Percentiles rank a stretch among this genome's conserved stretches.
Conservation (phyloP, 1,284 basidiomycete species). For the Gastroboletus turbinatus region DNA sequence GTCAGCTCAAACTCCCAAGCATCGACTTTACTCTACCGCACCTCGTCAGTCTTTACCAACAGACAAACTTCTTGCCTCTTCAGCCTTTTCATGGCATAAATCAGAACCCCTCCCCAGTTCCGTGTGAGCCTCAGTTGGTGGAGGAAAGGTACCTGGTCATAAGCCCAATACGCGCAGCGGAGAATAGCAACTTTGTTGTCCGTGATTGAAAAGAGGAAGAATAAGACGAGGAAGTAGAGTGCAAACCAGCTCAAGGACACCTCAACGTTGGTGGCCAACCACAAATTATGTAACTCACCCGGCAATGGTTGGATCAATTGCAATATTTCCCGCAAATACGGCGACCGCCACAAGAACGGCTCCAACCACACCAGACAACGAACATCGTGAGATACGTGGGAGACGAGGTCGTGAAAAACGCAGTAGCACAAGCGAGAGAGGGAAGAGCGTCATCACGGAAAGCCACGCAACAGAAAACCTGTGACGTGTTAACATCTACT, state of each 20-base stretch:
- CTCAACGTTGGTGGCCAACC: not conserved
- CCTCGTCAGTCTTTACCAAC: slow-evolving; percentile 62
- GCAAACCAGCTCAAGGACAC: slow-evolving; percentile 54
- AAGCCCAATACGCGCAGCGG: slow-evolving; percentile 58
- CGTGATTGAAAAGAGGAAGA: slow-evolving; percentile 46
- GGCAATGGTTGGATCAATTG: slow-evolving; percentile 50
- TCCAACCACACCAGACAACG: slow-evolving; percentile 40
- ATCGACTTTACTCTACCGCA: slow-evolving; percentile 28
- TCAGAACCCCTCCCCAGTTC: slow-evolving; percentile 40
- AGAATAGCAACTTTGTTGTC: slow-evolving; percentile 54
- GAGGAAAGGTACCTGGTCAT: slow-evolving; percentile 54
- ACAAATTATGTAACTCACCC: slow-evolving; percentile 41
- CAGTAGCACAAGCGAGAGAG: slow-evolving; percentile 56
- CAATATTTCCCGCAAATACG: slow-evolving; percentile 61
- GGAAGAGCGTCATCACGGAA: slow-evolving; percentile 62
- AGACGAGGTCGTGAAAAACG: slow-evolving; percentile 65
- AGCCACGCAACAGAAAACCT: slow-evolving; percentile 67
- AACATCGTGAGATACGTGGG: slow-evolving; percentile 42
- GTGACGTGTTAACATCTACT: not conserved
- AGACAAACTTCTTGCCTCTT: slow-evolving; percentile 58
- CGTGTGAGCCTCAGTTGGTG: slow-evolving; percentile 40
- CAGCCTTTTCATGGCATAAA: slow-evolving; percentile 45
- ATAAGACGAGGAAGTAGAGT: slow-evolving; percentile 53
- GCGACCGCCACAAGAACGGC: slow-evolving; percentile 45
- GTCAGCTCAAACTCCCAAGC: not conserved